A percentile compares a stretch with the other conserved stretches of the same genome.
These are phyloP conservation scores for Podaxis mareebaensis DNA, from an alignment of 768 basidiomycete genomes.

Conservation along the genomic window DNA sequence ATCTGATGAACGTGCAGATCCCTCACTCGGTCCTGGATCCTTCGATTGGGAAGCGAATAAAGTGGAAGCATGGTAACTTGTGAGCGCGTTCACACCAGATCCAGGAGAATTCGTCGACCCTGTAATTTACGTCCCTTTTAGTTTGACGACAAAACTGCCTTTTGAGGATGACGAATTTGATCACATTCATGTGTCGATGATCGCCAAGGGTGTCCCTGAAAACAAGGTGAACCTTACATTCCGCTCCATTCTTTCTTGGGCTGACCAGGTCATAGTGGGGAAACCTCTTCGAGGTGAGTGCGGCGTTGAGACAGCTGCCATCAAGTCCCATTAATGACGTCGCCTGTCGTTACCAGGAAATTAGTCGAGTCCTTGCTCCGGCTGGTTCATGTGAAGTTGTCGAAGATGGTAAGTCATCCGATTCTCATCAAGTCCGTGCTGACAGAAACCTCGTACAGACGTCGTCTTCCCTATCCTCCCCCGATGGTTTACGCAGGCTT, in stretches of 20 bases:
- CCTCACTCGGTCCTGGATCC: constrained; percentile 52
- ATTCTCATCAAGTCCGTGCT: not conserved
- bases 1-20: constrained; percentile 75
- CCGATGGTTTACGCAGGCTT: constrained; percentile 74
- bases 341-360: constrained; percentile 49
- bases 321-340: not conserved
- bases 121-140: constrained; percentile 26
- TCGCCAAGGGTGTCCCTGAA: constrained; percentile 72
- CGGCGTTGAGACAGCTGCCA: not conserved
- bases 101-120: constrained; percentile 3
- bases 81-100: constrained; percentile 28
- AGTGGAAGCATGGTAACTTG: constrained; percentile 82
- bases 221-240: constrained; percentile 53
- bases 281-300: constrained; percentile 60
- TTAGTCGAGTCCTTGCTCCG: constrained; percentile 67
- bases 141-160: constrained; percentile 73
- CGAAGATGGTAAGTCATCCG: constrained; percentile 61
- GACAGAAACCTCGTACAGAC: constrained; percentile 40
- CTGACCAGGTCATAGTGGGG: constrained; percentile 54
- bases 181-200: constrained; percentile 69
- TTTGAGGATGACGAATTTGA: constrained; percentile 86
- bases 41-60: constrained; percentile 55
- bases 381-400: constrained; percentile 71
- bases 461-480: constrained; percentile 76
- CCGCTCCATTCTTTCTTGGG: constrained; percentile 9